A percentile compares a stretch with the other conserved stretches of the same genome.
phyloP scores from a whole-genome alignment of 331 rosid genomes.

The Arachis monticola region DNA sequence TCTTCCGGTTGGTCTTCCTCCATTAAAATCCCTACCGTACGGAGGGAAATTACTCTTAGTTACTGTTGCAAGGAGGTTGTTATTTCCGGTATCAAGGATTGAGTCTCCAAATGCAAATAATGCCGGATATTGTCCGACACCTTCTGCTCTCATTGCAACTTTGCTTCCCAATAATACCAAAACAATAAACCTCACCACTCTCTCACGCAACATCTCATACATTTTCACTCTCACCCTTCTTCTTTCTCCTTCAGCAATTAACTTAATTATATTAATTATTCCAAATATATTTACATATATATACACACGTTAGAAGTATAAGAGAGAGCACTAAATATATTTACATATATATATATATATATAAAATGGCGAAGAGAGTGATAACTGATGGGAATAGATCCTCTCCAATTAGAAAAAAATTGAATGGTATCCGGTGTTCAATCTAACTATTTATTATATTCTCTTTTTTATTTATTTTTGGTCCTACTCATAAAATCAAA shows the following conservation, averaged over 20 bases:
- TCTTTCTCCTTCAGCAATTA: neutral
- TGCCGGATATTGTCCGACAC: constrained; percentile 41
- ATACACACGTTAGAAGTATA: too few relatives aligned
- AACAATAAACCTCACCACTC: neutral
- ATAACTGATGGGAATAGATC: too few relatives aligned
- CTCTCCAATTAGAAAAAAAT: too few relatives aligned
- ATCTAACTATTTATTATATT: too few relatives aligned
- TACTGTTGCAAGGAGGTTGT: constrained; percentile 49
- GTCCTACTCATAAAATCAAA: too few relatives aligned
- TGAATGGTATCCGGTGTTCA: too few relatives aligned
- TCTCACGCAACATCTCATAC: neutral
- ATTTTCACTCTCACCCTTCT: constrained; percentile 1
- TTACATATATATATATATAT: too few relatives aligned
- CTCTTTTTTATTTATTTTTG: too few relatives aligned
- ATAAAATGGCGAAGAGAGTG: too few relatives aligned
- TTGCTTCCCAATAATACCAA: neutral
- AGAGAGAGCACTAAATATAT: too few relatives aligned
- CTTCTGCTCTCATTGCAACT: neutral
- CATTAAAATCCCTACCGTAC: constrained; percentile 57
- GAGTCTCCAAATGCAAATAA: constrained; percentile 81
- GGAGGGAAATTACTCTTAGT: constrained; percentile 65
- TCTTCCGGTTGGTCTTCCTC: constrained; percentile 61
- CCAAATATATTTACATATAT: too few relatives aligned
- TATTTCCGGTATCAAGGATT: constrained; percentile 77
- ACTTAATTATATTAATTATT: too few relatives aligned